Base-by-base conservation (phyloP, 257 asterid genomes). In the Capsicum chinense region DNA sequence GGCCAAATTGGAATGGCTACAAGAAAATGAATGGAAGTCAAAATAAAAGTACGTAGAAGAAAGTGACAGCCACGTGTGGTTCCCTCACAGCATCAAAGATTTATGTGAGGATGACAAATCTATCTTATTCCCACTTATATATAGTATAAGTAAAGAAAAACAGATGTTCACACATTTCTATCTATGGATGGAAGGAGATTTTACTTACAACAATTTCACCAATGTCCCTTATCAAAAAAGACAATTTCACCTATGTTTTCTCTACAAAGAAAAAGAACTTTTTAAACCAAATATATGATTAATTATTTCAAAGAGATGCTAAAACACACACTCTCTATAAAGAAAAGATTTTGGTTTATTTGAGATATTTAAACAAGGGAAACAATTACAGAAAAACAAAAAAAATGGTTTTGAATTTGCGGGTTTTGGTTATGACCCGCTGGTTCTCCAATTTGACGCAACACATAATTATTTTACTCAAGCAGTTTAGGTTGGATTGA, bases 361-460 rank as follows among this genome's bases (percentile, higher is more conserved):
- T 68, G 44, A 3, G 52, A 37, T 16, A 50, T 68, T 68, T 68
- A 68, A 68, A 68, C 44, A 39, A 39, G 44, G 44, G 44, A 39
- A 39, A 39, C 19, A 14, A 14, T 5, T 68, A 13, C 21, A 14
- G 37, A 67, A 37, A 64, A 12, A 66, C 17, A 33, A 33, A 17
- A 0, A 11, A 68, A 68, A 37, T 68, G 5, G n/a, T 68, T 68
- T 15, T 68, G 26, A 39, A 68, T 68, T 15, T 16, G 6, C 17
- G 6, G 13, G 76, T 10, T 17, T 33, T 66, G 48, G 73, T 66
- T 66, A 6, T 66, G 73, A 66, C 73, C 19, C 7, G 19, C 6
- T 1, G 74, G 50, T 35, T 67, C 48, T 67, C 74, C 50, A 67
- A 35, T 67, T 67, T 67, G 74, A 67, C 50, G 48, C 50, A 67